A percentile compares a stretch with the other conserved stretches of the same genome.
Evolutionary conservation across 140 eudicot genomes (phyloP).

Genomic region (Cichorium intybus): DNA sequence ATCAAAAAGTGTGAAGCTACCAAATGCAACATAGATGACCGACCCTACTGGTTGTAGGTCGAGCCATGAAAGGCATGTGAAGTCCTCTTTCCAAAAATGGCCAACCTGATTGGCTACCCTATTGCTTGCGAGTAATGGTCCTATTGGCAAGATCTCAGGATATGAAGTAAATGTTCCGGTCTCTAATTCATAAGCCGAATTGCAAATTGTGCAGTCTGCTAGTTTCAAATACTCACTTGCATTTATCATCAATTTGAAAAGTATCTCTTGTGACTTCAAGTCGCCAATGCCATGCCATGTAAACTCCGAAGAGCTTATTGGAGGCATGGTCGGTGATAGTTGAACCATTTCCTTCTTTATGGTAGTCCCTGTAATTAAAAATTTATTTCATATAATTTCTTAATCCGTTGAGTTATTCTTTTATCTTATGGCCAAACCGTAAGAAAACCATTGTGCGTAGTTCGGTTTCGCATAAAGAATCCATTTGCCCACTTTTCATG

Average conservation of each 20-base stretch:
- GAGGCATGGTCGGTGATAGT: constrained; percentile 33
- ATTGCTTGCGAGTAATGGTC: constrained; percentile 35
- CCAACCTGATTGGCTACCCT: constrained; percentile 31
- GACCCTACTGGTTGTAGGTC: constrained; percentile 29
- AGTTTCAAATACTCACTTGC: constrained; percentile 8
- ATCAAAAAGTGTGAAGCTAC: constrained; percentile 44
- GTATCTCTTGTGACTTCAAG: constrained; percentile 14
- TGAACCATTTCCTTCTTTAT: constrained; percentile 24
- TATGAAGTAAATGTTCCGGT: constrained; percentile 25
- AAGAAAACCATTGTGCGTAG: too few relatives aligned
- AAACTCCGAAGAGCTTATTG: constrained; percentile 29
- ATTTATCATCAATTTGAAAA: constrained; percentile 16
- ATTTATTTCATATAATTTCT: background rate
- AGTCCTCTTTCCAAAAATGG: constrained; percentile 45
- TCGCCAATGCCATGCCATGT: constrained; percentile 37
- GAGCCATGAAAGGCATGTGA: constrained; percentile 38
- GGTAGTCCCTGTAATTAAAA: constrained; percentile 30
- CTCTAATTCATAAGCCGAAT: constrained; percentile 37
- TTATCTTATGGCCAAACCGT: too few relatives aligned
- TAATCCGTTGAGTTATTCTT: background rate
- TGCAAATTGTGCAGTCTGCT: constrained; percentile 34
- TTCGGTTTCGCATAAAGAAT: too few relatives aligned
- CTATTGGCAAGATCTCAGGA: constrained; percentile 35
- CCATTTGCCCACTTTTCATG: too few relatives aligned
- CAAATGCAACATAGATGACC: constrained; percentile 50